phyloP scores from a whole-genome alignment of 768 basidiomycete species.

The Solioccasus polychromus region DNA sequence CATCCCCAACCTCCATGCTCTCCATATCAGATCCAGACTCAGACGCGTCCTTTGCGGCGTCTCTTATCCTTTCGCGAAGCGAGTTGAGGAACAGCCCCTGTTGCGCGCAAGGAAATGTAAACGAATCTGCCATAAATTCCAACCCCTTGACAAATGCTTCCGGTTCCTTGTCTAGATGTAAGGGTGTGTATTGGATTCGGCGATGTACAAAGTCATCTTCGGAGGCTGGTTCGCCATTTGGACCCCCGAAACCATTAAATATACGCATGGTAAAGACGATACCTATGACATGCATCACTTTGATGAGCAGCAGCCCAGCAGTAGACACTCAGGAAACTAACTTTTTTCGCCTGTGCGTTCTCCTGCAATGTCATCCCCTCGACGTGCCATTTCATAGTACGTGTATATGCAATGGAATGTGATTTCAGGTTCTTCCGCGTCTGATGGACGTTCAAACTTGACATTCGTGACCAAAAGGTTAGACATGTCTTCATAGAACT shows the following conservation, averaged over 20 bases:
- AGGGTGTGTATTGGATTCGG: conserved; percentile 54
- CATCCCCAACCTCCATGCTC: conserved; percentile 27
- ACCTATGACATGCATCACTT: conserved; percentile 36
- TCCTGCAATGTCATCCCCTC: conserved; percentile 32
- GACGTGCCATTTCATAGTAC: conserved; percentile 33
- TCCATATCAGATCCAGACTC: conserved; percentile 26
- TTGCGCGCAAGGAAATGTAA: conserved; percentile 69
- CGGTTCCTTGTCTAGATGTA: conserved; percentile 60
- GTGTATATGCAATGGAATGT: conserved; percentile 70
- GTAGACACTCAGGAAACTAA: conserved; percentile 9
- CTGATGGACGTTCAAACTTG: conserved; percentile 39
- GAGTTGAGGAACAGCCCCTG: conserved; percentile 65
- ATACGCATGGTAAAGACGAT: conserved; percentile 58
- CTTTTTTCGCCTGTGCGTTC: conserved; percentile 35
- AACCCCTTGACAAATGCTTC: conserved; percentile 55
- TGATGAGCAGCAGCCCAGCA: conserved; percentile 1
- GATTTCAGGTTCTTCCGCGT: conserved; percentile 44
- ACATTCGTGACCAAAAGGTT: conserved; percentile 69
- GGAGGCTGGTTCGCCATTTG: conserved; percentile 31
- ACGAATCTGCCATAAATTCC: conserved; percentile 58
- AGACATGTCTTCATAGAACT: conserved; percentile 84
- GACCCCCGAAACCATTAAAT: conserved; percentile 37
- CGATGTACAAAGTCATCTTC: conserved; percentile 33
- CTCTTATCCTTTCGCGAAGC: conserved; percentile 49
- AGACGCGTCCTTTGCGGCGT: conserved; percentile 27